Conservation (phyloP, 495 filamentous ascomycete genomes). For the Aspergillus hancockii region DNA sequence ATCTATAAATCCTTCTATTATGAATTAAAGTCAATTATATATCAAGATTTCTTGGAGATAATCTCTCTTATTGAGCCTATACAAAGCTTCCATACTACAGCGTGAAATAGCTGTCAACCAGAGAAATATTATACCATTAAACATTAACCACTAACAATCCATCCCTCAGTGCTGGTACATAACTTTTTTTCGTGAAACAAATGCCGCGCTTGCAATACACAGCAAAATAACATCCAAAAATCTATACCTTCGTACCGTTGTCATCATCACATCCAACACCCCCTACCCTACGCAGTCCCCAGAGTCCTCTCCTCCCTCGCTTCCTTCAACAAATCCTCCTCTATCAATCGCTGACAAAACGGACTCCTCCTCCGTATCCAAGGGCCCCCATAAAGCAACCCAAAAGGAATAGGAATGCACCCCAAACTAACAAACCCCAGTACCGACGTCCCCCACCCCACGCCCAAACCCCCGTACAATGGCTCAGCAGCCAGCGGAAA, state of each 20-base stretch:
- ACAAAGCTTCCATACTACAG: too few species aligned
- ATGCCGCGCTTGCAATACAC: too few species aligned
- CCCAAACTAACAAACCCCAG: slow-evolving; percentile 47
- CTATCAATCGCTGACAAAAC: slow-evolving; percentile 40
- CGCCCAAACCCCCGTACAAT: slow-evolving; percentile 42
- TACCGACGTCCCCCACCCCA: slow-evolving; percentile 46
- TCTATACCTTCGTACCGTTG: not conserved
- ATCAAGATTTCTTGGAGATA: too few species aligned
- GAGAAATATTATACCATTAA: too few species aligned
- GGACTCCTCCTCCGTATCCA: slow-evolving; percentile 40
- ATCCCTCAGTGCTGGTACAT: too few species aligned
- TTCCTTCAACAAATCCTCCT: slow-evolving; percentile 23
- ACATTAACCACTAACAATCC: too few species aligned
- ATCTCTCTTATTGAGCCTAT: too few species aligned
- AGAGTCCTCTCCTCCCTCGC: slow-evolving; percentile 21
- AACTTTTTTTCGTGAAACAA: too few species aligned
- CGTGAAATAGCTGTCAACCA: too few species aligned
- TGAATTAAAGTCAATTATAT: too few species aligned
- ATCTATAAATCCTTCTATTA: too few species aligned
- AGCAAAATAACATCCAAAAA: too few species aligned
- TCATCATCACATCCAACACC: not conserved
- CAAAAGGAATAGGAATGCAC: slow-evolving; percentile 44
- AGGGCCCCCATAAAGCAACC: slow-evolving; percentile 35
- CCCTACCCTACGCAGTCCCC: slow-evolving; percentile 12
- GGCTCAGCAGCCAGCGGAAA: slow-evolving; percentile 46